Evolutionary conservation across 257 asterid species (phyloP).

Genomic region (Ehretia macrophylla): DNA sequence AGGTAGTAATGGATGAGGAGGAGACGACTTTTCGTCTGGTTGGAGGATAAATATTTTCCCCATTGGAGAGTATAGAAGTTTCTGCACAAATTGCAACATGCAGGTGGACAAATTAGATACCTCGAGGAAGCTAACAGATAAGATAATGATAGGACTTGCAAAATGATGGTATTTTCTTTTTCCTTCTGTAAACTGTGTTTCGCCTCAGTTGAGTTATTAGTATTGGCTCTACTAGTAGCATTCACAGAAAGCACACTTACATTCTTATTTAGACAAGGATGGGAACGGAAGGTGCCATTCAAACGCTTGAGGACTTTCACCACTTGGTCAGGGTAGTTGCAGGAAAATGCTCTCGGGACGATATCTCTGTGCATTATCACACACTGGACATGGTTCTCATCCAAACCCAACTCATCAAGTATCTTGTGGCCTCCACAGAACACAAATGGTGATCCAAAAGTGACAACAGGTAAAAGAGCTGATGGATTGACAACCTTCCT

Average conservation of each 20-base stretch:
- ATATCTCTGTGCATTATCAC: slow-evolving; percentile 92
- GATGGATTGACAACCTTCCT: slow-evolving; percentile 45
- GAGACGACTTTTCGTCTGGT: slow-evolving; percentile 75
- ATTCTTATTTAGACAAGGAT: slow-evolving; percentile 80
- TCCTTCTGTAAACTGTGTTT: no score
- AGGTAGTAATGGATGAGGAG: slow-evolving; percentile 73
- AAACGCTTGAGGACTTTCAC: slow-evolving; percentile 71
- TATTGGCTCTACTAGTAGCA: background rate
- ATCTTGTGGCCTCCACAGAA: slow-evolving; percentile 79
- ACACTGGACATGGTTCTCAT: slow-evolving; percentile 62
- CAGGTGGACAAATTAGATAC: slow-evolving; percentile 3
- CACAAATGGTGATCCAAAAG: slow-evolving; percentile 81
- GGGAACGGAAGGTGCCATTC: slow-evolving; percentile 50
- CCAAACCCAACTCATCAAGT: slow-evolving; percentile 54
- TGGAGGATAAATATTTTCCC: slow-evolving; percentile 80
- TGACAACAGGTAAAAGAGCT: slow-evolving; percentile 73
- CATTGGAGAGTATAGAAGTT: slow-evolving; percentile 73
- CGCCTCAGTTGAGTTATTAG: background rate
- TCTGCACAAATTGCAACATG: slow-evolving; percentile 36
- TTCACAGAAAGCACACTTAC: slow-evolving; percentile 30
- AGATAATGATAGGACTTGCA: background rate
- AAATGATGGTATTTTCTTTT: background rate
- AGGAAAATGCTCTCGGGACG: slow-evolving; percentile 90
- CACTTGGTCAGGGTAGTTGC: slow-evolving; percentile 70
- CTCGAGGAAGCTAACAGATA: background rate